Evolutionary conservation across 1,139 yeast species (phyloP).

Genomic region (Torulaspora globosa): DNA sequence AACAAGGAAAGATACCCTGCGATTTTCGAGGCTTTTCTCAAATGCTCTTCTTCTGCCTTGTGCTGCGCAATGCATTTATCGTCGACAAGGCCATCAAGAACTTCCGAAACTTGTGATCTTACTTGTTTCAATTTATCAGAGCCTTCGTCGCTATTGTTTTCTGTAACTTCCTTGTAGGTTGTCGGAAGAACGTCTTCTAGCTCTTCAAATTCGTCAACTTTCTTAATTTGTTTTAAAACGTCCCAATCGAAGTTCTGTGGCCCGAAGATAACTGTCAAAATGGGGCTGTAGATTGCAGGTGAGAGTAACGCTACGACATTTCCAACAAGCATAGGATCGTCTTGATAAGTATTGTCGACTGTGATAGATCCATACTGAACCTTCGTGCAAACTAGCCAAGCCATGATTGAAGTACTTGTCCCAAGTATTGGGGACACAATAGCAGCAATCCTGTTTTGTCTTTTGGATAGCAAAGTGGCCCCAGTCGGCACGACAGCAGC

Average conservation of each 20-base stretch:
- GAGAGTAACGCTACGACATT: conserved; percentile 75
- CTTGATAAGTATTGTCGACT: conserved; percentile 65
- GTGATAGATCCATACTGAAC: conserved; percentile 50
- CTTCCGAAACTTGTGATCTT: conserved; percentile 24
- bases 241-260: conserved; percentile 76
- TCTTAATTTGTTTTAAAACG: conserved; percentile 49
- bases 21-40: conserved; percentile 50
- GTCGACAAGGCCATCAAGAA: conserved; percentile 46
- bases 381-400: conserved; percentile 64
- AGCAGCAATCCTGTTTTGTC: conserved; percentile 61
- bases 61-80: conserved; percentile 26
- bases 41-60: conserved; percentile 44
- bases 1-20: conserved; percentile 54
- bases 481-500: conserved; percentile 81
- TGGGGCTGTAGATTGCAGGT: conserved; percentile 65
- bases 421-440: conserved; percentile 59
- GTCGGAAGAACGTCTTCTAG: conserved; percentile 39
- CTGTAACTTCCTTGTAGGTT: conserved; percentile 18
- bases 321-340: conserved; percentile 81
- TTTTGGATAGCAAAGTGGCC: conserved; percentile 63
- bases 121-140: conserved; percentile 41
- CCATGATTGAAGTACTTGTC: conserved; percentile 56
- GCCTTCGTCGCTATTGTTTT: conserved; percentile 23
- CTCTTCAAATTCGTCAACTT: conserved; percentile 68
- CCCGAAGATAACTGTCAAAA: conserved; percentile 58